These are phyloP conservation scores for Diaporthe humulicola DNA, from an alignment of 2,329 filamentous ascomycete genomes.

Conservation along the genomic window DNA sequence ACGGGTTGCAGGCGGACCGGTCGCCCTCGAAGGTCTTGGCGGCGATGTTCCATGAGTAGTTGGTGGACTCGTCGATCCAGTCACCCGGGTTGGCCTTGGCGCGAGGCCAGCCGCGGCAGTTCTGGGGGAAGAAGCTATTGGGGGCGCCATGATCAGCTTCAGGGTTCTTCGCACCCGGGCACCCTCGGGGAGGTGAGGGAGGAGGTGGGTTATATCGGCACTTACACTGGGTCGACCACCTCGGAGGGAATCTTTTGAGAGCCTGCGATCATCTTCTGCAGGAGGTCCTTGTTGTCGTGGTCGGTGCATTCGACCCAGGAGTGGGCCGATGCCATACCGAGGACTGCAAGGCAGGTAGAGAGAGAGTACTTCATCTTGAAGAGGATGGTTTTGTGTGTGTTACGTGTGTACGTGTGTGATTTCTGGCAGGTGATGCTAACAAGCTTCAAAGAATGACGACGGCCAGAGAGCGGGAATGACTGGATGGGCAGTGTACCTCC, in stretches of 20 bases:
- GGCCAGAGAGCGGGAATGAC: slow-evolving; percentile 16
- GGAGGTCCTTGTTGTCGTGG: slow-evolving; percentile 25
- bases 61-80: slow-evolving; percentile 31
- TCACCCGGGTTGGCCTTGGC: slow-evolving; percentile 27
- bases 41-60: slow-evolving; percentile 28
- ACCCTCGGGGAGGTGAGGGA: neutral
- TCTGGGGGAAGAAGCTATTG: slow-evolving; percentile 23
- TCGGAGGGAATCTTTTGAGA: slow-evolving; percentile 12
- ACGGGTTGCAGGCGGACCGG: slow-evolving; percentile 24
- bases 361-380: slow-evolving; percentile 28
- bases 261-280: slow-evolving; percentile 28
- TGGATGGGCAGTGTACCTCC: slow-evolving; percentile 17
- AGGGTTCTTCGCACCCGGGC: neutral
- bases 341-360: slow-evolving; percentile 18
- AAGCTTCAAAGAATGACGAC: slow-evolving; percentile 19
- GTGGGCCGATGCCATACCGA: slow-evolving; percentile 26
- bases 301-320: slow-evolving; percentile 27
- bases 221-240: slow-evolving; percentile 25
- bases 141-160: slow-evolving; percentile 1
- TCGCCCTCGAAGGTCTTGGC: slow-evolving; percentile 21
- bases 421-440: neutral
- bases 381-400: slow-evolving; percentile 8
- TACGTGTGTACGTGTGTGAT: neutral
- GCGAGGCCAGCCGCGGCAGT: slow-evolving; percentile 25
- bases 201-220: neutral